These are phyloP conservation scores for Starmerella apis DNA, from an alignment of 805 yeast genomes.

Conservation along the genomic window DNA sequence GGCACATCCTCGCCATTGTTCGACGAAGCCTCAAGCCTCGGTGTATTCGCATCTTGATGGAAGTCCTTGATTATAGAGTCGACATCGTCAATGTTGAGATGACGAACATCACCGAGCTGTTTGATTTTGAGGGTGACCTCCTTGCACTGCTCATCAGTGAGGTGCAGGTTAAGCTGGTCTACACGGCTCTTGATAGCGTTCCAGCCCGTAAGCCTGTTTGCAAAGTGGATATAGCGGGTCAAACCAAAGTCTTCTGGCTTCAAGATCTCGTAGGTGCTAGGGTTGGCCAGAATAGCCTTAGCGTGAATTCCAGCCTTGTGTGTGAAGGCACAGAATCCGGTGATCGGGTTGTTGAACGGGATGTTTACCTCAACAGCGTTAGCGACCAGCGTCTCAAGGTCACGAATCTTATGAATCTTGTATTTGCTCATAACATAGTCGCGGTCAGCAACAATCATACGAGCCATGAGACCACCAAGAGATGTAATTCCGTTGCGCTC, in stretches of 20 bases:
- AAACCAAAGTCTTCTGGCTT: constrained; percentile 93
- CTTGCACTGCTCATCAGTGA: constrained; percentile 88
- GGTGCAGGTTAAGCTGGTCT: constrained; percentile 82
- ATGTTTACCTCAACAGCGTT: constrained; percentile 94
- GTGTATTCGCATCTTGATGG: constrained; percentile 52
- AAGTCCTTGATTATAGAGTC: constrained; percentile 90
- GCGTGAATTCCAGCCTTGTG: constrained; percentile 99
- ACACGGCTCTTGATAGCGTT: constrained; percentile 97
- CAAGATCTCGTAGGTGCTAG: constrained; percentile 95
- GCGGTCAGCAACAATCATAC: constrained; percentile 98
- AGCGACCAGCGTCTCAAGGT: constrained; percentile 89
- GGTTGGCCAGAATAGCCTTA: constrained; percentile 95
- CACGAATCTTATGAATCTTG: constrained; percentile 91
- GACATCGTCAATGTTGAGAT: constrained; percentile 89
- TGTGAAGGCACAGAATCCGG: constrained; percentile 98
- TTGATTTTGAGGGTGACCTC: constrained; percentile 91
- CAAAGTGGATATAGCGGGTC: constrained; percentile 92
- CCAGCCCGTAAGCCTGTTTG: constrained; percentile 98
- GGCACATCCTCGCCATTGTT: constrained; percentile 24
- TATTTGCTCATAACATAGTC: constrained; percentile 90
- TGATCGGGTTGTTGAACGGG: constrained; percentile 96
- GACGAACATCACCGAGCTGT: constrained; percentile 89
- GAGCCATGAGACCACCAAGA: constrained; percentile 94
- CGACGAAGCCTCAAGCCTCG: constrained; percentile 19
- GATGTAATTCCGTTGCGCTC: constrained; percentile 98